These are phyloP conservation scores for Zasmidium angulare DNA, from an alignment of 2,329 filamentous ascomycete genomes.

Conservation along the genomic window DNA sequence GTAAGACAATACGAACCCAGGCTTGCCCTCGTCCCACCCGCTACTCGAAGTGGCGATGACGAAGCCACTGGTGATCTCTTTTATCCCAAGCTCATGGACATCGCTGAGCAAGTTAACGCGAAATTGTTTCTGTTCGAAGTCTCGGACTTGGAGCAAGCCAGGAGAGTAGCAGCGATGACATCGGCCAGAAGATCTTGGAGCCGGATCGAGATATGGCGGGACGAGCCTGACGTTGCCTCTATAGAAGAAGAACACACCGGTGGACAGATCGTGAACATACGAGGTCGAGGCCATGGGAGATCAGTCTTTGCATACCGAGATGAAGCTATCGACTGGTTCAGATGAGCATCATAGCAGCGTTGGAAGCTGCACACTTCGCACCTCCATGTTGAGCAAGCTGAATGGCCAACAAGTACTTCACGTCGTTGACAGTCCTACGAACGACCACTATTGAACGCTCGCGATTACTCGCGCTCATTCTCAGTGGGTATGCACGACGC, in stretches of 20 bases:
- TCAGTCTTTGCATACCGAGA: constrained; percentile 45
- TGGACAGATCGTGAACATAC: constrained; percentile 27
- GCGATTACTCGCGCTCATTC: too few species aligned
- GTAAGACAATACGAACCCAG: constrained; percentile 81
- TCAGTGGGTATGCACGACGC: not conserved
- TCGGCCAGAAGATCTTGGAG: constrained; percentile 35
- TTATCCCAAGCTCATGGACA: constrained; percentile 63
- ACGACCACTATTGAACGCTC: too few species aligned
- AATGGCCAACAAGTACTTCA: too few species aligned
- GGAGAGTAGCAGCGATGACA: constrained; percentile 59
- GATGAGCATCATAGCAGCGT: not conserved
- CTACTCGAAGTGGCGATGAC: constrained; percentile 18
- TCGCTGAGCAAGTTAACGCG: constrained; percentile 53
- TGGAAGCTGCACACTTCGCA: too few species aligned
- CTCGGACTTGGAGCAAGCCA: constrained; percentile 67
- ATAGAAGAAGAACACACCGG: constrained; percentile 27
- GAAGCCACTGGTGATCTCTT: constrained; percentile 56
- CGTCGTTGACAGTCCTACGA: too few species aligned
- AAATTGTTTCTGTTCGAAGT: constrained; percentile 68
- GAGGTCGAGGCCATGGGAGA: constrained; percentile 44
- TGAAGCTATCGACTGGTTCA: constrained; percentile 15
- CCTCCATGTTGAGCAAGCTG: too few species aligned
- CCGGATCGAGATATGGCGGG: constrained; percentile 68
- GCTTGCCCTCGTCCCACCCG: constrained; percentile 70
- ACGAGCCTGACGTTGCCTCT: constrained; percentile 50